phyloP scores from a whole-genome alignment of 768 basidiomycete genomes.

The Podaxis pistillaris region DNA sequence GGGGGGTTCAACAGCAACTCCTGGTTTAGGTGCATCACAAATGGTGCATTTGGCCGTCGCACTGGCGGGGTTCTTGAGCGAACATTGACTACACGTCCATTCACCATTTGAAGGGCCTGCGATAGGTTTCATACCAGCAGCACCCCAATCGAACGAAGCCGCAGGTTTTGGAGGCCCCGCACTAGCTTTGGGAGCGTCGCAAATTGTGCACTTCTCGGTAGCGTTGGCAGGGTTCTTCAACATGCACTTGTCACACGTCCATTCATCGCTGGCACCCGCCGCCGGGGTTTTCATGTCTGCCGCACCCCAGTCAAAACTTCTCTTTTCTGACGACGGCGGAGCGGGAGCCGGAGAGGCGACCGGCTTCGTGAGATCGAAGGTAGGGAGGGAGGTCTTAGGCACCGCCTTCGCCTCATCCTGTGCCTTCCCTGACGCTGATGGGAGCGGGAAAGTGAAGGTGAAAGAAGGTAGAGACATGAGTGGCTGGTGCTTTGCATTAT shows the following conservation, averaged over 20 bases:
- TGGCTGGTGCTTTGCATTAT: conserved; percentile 23
- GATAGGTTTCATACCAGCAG: conserved; percentile 14
- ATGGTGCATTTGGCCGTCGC: conserved; percentile 46
- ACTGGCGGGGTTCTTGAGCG: conserved; percentile 44
- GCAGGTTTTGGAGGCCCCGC: neutral
- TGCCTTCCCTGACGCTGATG: conserved; percentile 24
- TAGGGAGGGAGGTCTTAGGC: conserved; percentile 44
- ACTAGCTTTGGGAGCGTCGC: conserved; percentile 34
- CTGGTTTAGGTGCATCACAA: conserved; percentile 43
- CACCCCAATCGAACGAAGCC: conserved; percentile 20
- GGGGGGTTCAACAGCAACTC: neutral
- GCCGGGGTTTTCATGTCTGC: conserved; percentile 54
- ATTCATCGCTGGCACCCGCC: conserved; percentile 29
- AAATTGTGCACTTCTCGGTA: conserved; percentile 49
- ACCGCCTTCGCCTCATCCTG: conserved; percentile 38
- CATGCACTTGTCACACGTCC: conserved; percentile 58
- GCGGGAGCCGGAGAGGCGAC: conserved; percentile 13
- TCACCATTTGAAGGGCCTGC: neutral
- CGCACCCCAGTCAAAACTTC: conserved; percentile 60
- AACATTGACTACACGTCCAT: conserved; percentile 60
- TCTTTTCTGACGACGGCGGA: conserved; percentile 19
- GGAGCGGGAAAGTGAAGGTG: conserved; percentile 27
- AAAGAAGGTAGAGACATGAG: conserved; percentile 35
- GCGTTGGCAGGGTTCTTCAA: conserved; percentile 44
- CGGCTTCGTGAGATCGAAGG: conserved; percentile 31